Base-by-base conservation (phyloP, 2,329 filamentous ascomycete species). In the Trichophyton rubrum region DNA sequence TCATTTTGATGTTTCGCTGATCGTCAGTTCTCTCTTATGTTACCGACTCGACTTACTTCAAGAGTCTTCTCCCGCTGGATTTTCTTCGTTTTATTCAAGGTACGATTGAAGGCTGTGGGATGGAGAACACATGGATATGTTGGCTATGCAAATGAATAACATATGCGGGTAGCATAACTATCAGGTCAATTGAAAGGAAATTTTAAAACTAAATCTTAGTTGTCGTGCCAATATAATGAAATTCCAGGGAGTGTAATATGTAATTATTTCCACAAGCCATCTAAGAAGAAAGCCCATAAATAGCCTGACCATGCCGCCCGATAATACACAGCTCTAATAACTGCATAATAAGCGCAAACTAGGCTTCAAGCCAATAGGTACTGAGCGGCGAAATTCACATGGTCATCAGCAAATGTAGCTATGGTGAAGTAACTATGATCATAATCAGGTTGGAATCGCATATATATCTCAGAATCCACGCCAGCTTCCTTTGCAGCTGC, bases 361-460 rank as follows among this genome's bases (percentile, higher is more conserved):
- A 24, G 17, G 13, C 9, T 22, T 77, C 83, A 84, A 70, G 76
- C 78, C 68, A 83, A 78, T 60, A 96, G 77, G 71, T 90, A 86
- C 79, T 93, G 96, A 66, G 91, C 92, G 62, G 90, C 90, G 76
- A 95, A 90, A 68, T 89, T 86, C 66, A 97, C 82, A 75, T 99
- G 93, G 68, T 97, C 91, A 69, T 89, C 86, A 49, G 87, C 83
- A 72, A 99, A 99, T 15, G 85, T 85, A 40, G 91, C 86, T 79
- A 99, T 95, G 75, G 96, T 96, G 76, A 85, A 99, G 78, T 99
- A 99, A 64, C 90, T 95, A 77, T 99, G 93, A 73, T 99, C 93
- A 71, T 99, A 97, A 64, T 85, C 90, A 77, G 88, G 70, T 72
- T 96, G 92, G 79, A 92, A 93, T 69, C 92, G 83, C 64, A 97